Evolutionary conservation across 768 basidiomycete species (phyloP).

Genomic region (Lentinula detonsa): DNA sequence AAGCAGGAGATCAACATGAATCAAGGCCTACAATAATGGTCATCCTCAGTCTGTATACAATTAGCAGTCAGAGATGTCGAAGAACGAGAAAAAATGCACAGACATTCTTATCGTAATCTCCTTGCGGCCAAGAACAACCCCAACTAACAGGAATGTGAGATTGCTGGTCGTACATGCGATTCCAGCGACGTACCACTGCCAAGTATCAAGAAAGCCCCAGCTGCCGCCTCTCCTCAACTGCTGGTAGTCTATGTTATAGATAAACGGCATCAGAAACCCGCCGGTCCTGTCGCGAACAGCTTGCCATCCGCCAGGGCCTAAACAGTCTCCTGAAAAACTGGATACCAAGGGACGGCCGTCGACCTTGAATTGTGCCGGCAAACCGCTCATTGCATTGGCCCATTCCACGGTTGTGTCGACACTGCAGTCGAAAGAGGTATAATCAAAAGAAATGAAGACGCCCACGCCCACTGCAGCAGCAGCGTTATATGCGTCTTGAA

Average conservation of each 20-base stretch:
- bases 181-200: constrained; percentile 34
- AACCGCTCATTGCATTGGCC: background rate
- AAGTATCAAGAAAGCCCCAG: constrained; percentile 36
- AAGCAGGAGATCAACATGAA: background rate
- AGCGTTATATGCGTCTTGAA: constrained; percentile 46
- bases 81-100: constrained; percentile 7
- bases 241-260: constrained; percentile 46
- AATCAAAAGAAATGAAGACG: constrained; percentile 53
- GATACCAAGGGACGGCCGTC: constrained; percentile 3
- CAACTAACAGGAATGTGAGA: constrained; percentile 26
- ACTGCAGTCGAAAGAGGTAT: constrained; percentile 43
- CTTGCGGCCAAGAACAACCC: constrained; percentile 60
- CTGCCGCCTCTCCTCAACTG: constrained; percentile 29
- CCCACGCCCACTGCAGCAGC: constrained; percentile 35
- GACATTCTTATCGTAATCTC: constrained; percentile 31
- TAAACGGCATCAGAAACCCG: constrained; percentile 44
- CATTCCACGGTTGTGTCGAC: constrained; percentile 15
- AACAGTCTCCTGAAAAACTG: background rate
- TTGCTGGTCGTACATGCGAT: background rate
- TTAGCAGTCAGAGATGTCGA: background rate
- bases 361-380: background rate
- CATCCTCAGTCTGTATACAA: constrained; percentile 31
- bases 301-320: constrained; percentile 4
- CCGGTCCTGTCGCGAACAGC: constrained; percentile 38
- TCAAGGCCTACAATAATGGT: constrained; percentile 36